These are phyloP conservation scores for Austroboletus eburneus DNA, from an alignment of 768 basidiomycete genomes.

Conservation along the genomic window DNA sequence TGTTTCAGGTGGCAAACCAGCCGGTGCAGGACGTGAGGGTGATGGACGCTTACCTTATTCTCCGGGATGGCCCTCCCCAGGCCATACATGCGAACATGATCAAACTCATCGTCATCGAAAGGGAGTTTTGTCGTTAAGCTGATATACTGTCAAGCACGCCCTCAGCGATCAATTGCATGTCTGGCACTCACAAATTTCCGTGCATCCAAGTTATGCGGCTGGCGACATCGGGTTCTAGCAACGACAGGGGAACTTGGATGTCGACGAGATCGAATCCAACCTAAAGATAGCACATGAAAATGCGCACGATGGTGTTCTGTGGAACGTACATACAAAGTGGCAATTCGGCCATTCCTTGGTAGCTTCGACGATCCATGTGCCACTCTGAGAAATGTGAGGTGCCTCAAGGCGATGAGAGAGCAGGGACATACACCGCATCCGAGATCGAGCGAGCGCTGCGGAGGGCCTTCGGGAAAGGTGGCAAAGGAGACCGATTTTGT, in stretches of 20 bases:
- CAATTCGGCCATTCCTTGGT: conserved; percentile 67
- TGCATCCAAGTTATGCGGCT: conserved; percentile 66
- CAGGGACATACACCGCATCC: conserved; percentile 62
- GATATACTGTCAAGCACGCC: conserved; percentile 4
- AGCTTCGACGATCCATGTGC: conserved; percentile 69
- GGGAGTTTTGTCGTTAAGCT: conserved; percentile 75
- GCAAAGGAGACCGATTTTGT: conserved; percentile 56
- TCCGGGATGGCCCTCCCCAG: conserved; percentile 70
- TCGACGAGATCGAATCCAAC: conserved; percentile 79
- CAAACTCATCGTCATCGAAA: conserved; percentile 80
- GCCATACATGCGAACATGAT: conserved; percentile 68
- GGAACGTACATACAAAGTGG: conserved; percentile 48
- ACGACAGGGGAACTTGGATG: conserved; percentile 56
- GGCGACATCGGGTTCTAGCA: conserved; percentile 49
- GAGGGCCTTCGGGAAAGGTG: conserved; percentile 46
- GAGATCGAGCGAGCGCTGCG: conserved; percentile 57
- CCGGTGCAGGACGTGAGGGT: background rate
- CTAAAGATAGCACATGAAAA: conserved; percentile 32
- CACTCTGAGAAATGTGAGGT: conserved; percentile 39
- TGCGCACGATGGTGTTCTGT: background rate
- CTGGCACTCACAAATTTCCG: conserved; percentile 66
- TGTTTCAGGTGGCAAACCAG: background rate
- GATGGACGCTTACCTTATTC: conserved; percentile 48
- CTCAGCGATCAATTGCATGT: background rate
- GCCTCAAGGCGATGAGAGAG: background rate